Conservation (phyloP, 2,329 filamentous ascomycete genomes). For the Pleomassaria siparia region DNA sequence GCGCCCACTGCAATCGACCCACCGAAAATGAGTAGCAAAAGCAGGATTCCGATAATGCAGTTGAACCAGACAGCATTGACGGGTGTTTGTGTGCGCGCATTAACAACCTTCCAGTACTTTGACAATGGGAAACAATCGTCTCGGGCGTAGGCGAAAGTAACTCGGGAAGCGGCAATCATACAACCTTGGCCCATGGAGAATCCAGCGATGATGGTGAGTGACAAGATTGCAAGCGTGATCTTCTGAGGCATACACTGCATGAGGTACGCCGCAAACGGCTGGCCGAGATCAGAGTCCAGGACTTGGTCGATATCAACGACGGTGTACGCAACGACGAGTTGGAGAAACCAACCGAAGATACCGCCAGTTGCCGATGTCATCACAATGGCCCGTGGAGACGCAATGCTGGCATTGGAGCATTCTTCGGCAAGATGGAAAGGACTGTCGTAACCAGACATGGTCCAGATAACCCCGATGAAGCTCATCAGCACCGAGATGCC, state of each 20-base stretch:
- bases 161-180: conserved; percentile 67
- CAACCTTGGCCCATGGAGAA: conserved; percentile 74
- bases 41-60: conserved; percentile 58
- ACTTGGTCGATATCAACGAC: conserved; percentile 63
- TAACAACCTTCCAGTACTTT: conserved; percentile 61
- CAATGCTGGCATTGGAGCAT: conserved; percentile 71
- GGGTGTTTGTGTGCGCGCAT: conserved; percentile 63
- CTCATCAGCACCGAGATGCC: conserved; percentile 71
- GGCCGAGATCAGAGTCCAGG: conserved; percentile 63
- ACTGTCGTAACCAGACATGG: conserved; percentile 67
- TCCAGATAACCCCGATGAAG: conserved; percentile 72
- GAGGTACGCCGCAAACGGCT: conserved; percentile 71
- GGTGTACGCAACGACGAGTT: conserved; percentile 72
- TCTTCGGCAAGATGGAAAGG: conserved; percentile 76
- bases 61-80: conserved; percentile 74
- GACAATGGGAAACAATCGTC: conserved; percentile 70
- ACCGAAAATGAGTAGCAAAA: conserved; percentile 66
- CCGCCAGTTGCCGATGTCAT: conserved; percentile 68
- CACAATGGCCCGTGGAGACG: conserved; percentile 70
- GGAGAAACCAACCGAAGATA: conserved; percentile 70
- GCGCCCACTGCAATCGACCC: conserved; percentile 65
- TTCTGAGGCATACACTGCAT: conserved; percentile 65
- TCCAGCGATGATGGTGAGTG: conserved; percentile 67
- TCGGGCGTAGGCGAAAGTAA: conserved; percentile 72
- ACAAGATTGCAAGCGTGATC: conserved; percentile 63